These are phyloP conservation scores for Chalara sp. DNA, from an alignment of 2,329 filamentous ascomycete genomes.

Conservation along the genomic window DNA sequence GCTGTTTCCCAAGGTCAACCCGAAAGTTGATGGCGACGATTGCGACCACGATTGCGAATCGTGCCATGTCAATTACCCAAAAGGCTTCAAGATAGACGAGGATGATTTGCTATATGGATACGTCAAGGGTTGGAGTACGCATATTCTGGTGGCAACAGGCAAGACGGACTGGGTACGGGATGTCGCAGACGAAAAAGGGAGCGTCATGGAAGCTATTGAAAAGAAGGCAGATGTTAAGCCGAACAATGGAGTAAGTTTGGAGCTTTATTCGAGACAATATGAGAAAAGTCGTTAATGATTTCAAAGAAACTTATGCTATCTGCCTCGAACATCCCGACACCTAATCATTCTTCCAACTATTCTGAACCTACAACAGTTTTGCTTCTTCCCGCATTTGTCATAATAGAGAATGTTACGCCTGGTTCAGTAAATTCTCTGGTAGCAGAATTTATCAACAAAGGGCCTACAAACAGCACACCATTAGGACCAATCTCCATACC, in stretches of 20 bases:
- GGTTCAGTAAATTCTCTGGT: constrained; percentile 66
- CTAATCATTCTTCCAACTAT: constrained; percentile 57
- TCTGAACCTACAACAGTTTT: constrained; percentile 69
- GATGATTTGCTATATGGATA: constrained; percentile 76
- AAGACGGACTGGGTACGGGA: constrained; percentile 92
- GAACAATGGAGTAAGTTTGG: constrained; percentile 55
- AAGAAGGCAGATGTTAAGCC: constrained; percentile 48
- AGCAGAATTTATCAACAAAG: constrained; percentile 58
- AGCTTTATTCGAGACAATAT: constrained; percentile 12
- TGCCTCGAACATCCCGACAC: constrained; percentile 83
- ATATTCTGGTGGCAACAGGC: constrained; percentile 88
- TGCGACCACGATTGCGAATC: constrained; percentile 81
- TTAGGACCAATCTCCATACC: constrained; percentile 54
- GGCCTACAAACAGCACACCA: constrained; percentile 64
- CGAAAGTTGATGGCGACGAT: constrained; percentile 77
- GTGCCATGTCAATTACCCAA: constrained; percentile 74
- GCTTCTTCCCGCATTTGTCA: constrained; percentile 76
- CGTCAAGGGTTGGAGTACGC: constrained; percentile 81
- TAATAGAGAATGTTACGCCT: constrained; percentile 79
- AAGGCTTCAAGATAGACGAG: constrained; percentile 65
- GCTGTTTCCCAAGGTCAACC: constrained; percentile 70
- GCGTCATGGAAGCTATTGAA: constrained; percentile 71
- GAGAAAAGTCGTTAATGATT: constrained; percentile 1
- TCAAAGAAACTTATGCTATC: constrained; percentile 80
- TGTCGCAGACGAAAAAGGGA: constrained; percentile 80